Percentiles rank a stretch among this genome's conserved stretches.
Conservation (phyloP, 305 asterid species). For the Fraxinus paxiana region DNA sequence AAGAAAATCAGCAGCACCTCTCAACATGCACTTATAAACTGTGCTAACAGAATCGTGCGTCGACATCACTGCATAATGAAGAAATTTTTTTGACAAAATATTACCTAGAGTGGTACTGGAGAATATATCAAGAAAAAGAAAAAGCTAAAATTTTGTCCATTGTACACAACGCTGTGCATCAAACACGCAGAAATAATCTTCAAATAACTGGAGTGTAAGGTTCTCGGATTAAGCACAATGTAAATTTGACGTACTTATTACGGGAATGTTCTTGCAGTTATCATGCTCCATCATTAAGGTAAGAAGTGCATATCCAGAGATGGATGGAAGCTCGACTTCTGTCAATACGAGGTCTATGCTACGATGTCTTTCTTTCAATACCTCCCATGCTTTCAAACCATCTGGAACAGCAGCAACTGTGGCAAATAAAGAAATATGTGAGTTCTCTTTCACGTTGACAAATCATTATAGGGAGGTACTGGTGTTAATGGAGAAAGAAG, state of each 20-base stretch:
- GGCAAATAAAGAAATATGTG: background rate
- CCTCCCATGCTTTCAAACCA: constrained; percentile 81
- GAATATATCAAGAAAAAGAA: background rate
- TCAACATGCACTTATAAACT: constrained; percentile 80
- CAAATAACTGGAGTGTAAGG: background rate
- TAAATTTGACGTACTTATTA: constrained; percentile 57
- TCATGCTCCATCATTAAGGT: constrained; percentile 74
- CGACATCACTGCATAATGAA: constrained; percentile 69
- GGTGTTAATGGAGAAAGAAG: background rate
- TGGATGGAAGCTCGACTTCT: constrained; percentile 69
- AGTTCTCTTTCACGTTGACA: background rate
- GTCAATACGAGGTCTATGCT: constrained; percentile 70
- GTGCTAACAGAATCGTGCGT: constrained; percentile 67
- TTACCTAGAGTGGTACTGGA: background rate
- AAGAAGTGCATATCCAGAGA: constrained; percentile 78
- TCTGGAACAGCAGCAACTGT: constrained; percentile 75
- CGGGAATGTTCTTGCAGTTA: constrained; percentile 70
- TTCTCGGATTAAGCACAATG: background rate
- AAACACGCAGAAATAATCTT: background rate
- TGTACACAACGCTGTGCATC: background rate
- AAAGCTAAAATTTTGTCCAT: background rate
- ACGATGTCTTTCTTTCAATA: constrained; percentile 50
- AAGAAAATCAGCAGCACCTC: constrained; percentile 87
- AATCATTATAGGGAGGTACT: background rate
- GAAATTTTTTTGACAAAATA: background rate